Evolutionary conservation across 176 grass and related monocot species (phyloP).

Genomic region (Avena eriantha): DNA sequence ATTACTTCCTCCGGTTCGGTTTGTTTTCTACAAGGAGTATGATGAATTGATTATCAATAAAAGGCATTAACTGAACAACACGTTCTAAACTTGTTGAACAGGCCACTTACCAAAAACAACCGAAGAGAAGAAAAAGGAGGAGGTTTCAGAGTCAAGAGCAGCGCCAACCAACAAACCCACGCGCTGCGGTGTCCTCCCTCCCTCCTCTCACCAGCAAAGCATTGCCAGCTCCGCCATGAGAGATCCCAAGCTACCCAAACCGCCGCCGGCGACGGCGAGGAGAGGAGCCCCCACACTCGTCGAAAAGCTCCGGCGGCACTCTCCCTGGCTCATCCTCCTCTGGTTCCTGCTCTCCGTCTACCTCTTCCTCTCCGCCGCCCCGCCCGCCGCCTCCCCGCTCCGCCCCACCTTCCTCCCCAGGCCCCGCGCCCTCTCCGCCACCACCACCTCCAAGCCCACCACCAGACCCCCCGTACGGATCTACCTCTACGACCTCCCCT

Average conservation of each 20-base stretch:
- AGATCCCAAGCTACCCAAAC: constrained; percentile 46
- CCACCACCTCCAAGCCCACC: not conserved
- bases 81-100: not conserved
- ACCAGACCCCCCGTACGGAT: constrained; percentile 45
- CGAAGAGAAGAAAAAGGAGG: not conserved
- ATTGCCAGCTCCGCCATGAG: constrained; percentile 37
- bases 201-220: not conserved
- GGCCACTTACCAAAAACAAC: not conserved
- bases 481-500: constrained; percentile 83
- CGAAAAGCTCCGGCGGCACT: constrained; percentile 64
- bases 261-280: constrained; percentile 6
- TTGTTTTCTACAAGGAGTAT: too few relatives aligned
- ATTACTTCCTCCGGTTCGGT: too few relatives aligned
- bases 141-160: not conserved
- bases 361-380: constrained; percentile 48
- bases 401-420: constrained; percentile 41
- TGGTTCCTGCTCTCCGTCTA: constrained; percentile 66
- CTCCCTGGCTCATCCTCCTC: constrained; percentile 65
- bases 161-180: constrained; percentile 14
- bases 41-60: not conserved
- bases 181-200: not conserved
- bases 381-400: constrained; percentile 28
- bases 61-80: not conserved
- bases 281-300: constrained; percentile 12
- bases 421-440: not conserved